Evolutionary conservation across 2,329 filamentous ascomycete genomes (phyloP).

Genomic region (Diaporthe amygdali): DNA sequence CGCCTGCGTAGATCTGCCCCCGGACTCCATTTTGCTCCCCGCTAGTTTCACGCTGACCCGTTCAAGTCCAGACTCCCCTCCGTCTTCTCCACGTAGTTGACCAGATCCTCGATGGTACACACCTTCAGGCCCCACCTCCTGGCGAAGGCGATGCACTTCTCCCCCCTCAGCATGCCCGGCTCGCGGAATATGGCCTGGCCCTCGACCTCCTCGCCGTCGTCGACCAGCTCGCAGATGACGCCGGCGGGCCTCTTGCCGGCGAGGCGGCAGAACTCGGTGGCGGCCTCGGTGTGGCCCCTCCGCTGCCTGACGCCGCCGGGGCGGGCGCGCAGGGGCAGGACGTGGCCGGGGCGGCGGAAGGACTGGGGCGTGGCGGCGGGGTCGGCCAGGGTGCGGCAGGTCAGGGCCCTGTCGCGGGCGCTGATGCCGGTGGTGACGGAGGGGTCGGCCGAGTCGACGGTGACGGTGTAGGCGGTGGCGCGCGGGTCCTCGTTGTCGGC

Average conservation of each 20-base stretch:
- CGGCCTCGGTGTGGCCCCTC: conserved; percentile 90
- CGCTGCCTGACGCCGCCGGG: conserved; percentile 82
- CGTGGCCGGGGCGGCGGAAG: conserved; percentile 86
- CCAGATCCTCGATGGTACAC: conserved; percentile 92
- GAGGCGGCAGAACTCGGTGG: conserved; percentile 85
- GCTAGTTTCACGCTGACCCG: conserved; percentile 34
- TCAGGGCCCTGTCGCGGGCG: conserved; percentile 84
- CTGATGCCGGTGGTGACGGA: conserved; percentile 87
- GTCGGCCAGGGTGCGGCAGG: conserved; percentile 79
- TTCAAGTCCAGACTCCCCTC: conserved; percentile 65
- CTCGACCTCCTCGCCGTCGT: conserved; percentile 76
- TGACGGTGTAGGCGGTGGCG: conserved; percentile 90
- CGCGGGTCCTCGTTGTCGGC: conserved; percentile 76
- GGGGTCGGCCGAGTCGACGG: conserved; percentile 78
- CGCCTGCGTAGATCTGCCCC: background rate
- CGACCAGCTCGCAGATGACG: conserved; percentile 91
- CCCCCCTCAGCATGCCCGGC: conserved; percentile 89
- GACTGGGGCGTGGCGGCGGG: conserved; percentile 58
- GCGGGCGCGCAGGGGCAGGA: conserved; percentile 82
- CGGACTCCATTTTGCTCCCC: no score
- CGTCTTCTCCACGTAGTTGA: conserved; percentile 77
- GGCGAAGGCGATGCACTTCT: conserved; percentile 88
- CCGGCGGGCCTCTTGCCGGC: conserved; percentile 79
- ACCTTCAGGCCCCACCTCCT: conserved; percentile 88
- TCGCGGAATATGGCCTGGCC: conserved; percentile 70